These are phyloP conservation scores for Solanum raphanifolium DNA, from an alignment of 257 asterid genomes.

Conservation along the genomic window DNA sequence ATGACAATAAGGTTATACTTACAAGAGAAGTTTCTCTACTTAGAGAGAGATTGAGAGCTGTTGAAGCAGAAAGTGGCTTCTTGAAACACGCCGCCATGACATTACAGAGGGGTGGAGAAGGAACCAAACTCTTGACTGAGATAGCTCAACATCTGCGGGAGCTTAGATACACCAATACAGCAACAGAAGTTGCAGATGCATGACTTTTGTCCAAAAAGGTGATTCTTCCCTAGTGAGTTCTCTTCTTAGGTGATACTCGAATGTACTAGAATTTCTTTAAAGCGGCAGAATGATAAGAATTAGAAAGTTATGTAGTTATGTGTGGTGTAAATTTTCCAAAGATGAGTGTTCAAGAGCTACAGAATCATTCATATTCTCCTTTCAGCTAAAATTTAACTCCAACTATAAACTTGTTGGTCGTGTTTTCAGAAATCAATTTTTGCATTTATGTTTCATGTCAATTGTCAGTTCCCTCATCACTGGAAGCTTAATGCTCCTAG, in stretches of 20 bases:
- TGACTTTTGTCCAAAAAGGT: background rate
- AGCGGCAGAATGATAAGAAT: background rate
- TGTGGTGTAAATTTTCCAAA: background rate
- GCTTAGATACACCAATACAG: slow-evolving; percentile 26
- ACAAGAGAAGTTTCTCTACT: slow-evolving; percentile 50
- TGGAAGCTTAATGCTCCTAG: background rate
- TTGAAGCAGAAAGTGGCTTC: slow-evolving; percentile 83
- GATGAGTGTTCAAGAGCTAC: background rate
- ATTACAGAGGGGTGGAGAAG: slow-evolving; percentile 62
- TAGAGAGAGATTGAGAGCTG: slow-evolving; percentile 56
- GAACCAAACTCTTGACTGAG: slow-evolving; percentile 59
- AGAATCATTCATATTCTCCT: background rate
- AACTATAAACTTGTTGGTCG: background rate
- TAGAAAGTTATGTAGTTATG: background rate
- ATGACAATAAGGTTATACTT: slow-evolving; percentile 22
- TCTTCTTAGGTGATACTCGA: background rate
- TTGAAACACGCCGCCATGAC: slow-evolving; percentile 77
- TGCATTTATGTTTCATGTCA: background rate
- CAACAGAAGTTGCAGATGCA: slow-evolving; percentile 1
- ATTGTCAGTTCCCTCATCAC: background rate
- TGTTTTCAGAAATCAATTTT: background rate
- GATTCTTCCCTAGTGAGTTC: background rate
- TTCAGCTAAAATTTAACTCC: background rate
- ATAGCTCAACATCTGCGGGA: slow-evolving; percentile 70
- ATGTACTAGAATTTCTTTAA: background rate